Evolutionary conservation across 352 stramenopile genomes (phyloP).

Genomic region (Phytophthora chlamydospora): DNA sequence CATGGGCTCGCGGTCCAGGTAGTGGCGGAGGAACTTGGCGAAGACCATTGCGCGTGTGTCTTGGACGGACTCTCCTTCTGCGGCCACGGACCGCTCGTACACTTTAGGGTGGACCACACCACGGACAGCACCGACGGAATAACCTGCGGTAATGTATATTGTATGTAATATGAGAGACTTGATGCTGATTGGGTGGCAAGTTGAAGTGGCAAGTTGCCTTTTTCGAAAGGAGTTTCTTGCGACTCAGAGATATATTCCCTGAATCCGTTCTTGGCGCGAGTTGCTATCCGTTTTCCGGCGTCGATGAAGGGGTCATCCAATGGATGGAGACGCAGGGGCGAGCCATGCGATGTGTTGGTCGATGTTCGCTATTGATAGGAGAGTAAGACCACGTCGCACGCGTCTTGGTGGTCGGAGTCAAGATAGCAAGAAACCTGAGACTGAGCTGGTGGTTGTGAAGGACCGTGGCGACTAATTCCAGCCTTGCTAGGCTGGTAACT

Average conservation of each 20-base stretch:
- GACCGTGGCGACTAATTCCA: slow-evolving; percentile 9
- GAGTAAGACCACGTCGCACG: background rate
- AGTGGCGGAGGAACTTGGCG: slow-evolving; percentile 85
- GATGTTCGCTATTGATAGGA: slow-evolving; percentile 9
- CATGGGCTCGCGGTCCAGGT: slow-evolving; percentile 85
- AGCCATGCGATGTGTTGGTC: background rate
- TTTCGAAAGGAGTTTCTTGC: too few relatives aligned
- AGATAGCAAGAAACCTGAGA: slow-evolving; percentile 6
- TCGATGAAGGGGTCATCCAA: slow-evolving; percentile 10
- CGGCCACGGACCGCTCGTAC: slow-evolving; percentile 29
- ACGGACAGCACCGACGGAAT: slow-evolving; percentile 12
- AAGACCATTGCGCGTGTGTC: slow-evolving; percentile 31
- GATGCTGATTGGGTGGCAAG: slow-evolving; percentile 5
- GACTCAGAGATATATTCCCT: too few relatives aligned
- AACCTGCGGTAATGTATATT: background rate
- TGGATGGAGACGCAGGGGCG: slow-evolving; percentile 1
- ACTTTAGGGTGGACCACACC: slow-evolving; percentile 17
- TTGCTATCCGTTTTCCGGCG: background rate
- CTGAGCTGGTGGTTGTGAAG: background rate
- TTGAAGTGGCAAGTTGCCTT: slow-evolving; percentile 14
- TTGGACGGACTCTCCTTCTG: slow-evolving; percentile 12
- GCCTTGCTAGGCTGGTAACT: background rate
- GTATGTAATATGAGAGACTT: background rate
- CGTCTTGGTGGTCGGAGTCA: background rate
- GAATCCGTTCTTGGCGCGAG: background rate